phyloP scores from a whole-genome alignment of 371 early-diverging fungal species.

The Lichtheimia ornata region DNA sequence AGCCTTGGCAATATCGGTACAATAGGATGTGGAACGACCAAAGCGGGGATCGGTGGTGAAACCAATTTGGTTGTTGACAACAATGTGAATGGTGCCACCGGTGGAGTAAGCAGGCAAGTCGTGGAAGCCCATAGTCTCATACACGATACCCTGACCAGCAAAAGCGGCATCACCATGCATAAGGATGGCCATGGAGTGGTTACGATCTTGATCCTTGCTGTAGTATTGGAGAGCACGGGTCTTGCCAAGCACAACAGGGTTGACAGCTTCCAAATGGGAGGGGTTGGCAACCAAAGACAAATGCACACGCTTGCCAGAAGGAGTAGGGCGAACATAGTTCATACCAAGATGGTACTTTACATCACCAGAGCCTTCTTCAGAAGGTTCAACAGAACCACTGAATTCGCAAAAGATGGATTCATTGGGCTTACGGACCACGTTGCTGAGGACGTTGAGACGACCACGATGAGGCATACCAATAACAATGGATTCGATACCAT shows the following conservation, averaged over 20 bases:
- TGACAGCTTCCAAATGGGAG: conserved; percentile 97
- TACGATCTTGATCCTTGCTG: conserved; percentile 79
- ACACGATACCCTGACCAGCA: conserved; percentile 96
- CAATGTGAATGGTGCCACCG: conserved; percentile 96
- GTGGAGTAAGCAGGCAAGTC: conserved; percentile 94
- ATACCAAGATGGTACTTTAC: conserved; percentile 98
- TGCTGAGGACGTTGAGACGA: conserved; percentile 94
- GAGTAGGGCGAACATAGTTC: conserved; percentile 95
- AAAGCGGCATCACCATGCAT: conserved; percentile 98
- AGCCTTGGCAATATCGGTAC: conserved; percentile 96
- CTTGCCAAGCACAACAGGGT: conserved; percentile 97
- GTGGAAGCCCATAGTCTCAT: conserved; percentile 95
- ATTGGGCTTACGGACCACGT: conserved; percentile 97
- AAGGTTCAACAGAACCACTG: conserved; percentile 73
- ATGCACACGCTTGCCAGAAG: conserved; percentile 93
- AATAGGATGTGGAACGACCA: conserved; percentile 94
- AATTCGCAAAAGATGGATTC: conserved; percentile 98
- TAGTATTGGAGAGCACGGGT: conserved; percentile 93
- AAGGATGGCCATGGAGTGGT: conserved; percentile 87
- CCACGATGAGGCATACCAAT: conserved; percentile 99
- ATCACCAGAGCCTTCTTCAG: conserved; percentile 95
- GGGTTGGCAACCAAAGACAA: conserved; percentile 97
- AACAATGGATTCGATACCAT: conserved; percentile 90
- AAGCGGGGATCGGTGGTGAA: conserved; percentile 97
- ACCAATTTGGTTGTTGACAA: conserved; percentile 98